A percentile compares a stretch with the other conserved stretches of the same genome.
phyloP scores from a whole-genome alignment of 2,329 filamentous ascomycete species.

The Colletotrichum sp. region DNA sequence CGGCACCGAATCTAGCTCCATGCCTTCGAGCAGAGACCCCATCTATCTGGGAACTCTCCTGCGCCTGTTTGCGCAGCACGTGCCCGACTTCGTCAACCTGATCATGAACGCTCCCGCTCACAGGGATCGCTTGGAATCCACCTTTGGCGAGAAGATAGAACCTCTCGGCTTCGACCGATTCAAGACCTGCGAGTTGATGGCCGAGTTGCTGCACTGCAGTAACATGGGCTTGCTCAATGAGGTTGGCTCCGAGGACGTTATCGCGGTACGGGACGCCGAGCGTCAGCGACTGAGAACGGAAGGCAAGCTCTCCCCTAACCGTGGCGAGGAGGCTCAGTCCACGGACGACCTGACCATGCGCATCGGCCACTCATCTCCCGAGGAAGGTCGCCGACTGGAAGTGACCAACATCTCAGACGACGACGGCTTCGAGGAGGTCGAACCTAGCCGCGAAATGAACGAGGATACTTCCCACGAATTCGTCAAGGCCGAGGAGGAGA shows the following conservation, averaged over 20 bases:
- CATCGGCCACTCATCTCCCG: constrained; percentile 50
- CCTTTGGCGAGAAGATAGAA: constrained; percentile 90
- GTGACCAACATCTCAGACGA: constrained; percentile 85
- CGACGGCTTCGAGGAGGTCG: constrained; percentile 93
- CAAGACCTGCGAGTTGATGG: constrained; percentile 99
- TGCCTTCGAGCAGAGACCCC: constrained; percentile 85
- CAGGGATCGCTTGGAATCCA: constrained; percentile 79
- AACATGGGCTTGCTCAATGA: constrained; percentile 98
- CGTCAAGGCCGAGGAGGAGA: constrained; percentile 64
- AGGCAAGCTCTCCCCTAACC: constrained; percentile 63
- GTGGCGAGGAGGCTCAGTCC: constrained; percentile 48
- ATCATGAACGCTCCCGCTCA: constrained; percentile 80
- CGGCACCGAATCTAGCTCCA: constrained; percentile 77
- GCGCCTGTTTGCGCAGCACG: constrained; percentile 85
- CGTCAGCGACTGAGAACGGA: constrained; percentile 80
- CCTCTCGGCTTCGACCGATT: constrained; percentile 96
- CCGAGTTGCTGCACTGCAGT: constrained; percentile 94
- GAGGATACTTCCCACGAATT: constrained; percentile 77
- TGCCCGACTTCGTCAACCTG: constrained; percentile 92
- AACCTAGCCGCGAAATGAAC: constrained; percentile 69
- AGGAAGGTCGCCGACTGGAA: constrained; percentile 75
- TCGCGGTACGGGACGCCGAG: constrained; percentile 79
- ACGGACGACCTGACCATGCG: constrained; percentile 70
- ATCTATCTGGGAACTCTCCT: constrained; percentile 94
- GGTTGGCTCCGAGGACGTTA: constrained; percentile 84